Evolutionary conservation across 768 basidiomycete species (phyloP), one percentile per base, ranked within the genome.

Genomic region (Lactifluus hygrophoroides): DNA sequence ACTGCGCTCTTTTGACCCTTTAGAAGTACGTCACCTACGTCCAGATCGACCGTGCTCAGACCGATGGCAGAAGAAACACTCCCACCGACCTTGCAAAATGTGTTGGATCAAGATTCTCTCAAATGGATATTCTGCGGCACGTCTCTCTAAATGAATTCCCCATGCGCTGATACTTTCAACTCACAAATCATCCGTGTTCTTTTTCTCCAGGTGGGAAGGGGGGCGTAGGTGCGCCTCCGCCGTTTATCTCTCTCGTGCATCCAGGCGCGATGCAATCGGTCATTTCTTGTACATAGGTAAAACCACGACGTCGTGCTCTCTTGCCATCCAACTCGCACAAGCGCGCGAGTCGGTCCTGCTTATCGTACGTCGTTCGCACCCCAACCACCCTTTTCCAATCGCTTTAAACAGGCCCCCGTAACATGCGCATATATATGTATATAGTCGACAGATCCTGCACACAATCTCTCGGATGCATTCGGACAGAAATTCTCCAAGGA

Each of bases 401-500:
- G 38, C 25, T 42, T 23, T 46, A 37, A 25, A 47, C 50, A 56
- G n/a, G 10, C 51, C 40, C n/a, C n/a, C n/a, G n/a, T n/a, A n/a
- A 54, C 45, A 10, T 25, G 11, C 42, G n/a, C 37, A 49, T 10
- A 28, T 13, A 35, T 63, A 61, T 35, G 25, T 35, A 53, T 14
- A 28, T 35, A 96, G 93, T 97, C 95, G 8, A 99, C 96, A 8
- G 96, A 99, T 73, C 96, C 96, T n/a, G 96, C 96, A 37, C 96
- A 99, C 77, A 99, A 99, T 73, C 76, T 99, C 42, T 97, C 94
- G 10, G 95, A 99, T 73, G 93, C 96, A 16, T 98, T 98, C 71
- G 90, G 92, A 21, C 96, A 99, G 70, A 98, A 99, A 76, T 99
- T 99, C 75, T 92, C 90, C 60, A 98, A 98, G 69, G 96, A 99